Evolutionary conservation across 1,139 yeast species (phyloP).

Genomic region (Hansenula anomala): DNA sequence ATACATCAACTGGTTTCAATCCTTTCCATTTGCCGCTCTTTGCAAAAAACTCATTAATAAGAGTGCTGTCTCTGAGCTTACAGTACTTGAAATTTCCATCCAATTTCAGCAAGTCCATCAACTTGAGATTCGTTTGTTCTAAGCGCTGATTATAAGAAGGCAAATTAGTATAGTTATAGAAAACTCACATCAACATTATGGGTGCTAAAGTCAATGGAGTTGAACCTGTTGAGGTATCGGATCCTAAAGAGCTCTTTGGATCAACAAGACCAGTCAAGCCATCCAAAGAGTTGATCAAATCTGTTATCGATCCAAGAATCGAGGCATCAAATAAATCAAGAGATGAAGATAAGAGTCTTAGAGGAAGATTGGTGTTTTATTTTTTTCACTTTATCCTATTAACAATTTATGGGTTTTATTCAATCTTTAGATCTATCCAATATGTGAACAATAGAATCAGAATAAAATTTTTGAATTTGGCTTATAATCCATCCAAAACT

Average conservation of each 20-base stretch:
- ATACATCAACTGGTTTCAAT: no score
- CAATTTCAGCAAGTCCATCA: no score
- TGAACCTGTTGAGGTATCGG: slow-evolving; percentile 1
- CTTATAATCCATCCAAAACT: slow-evolving; percentile 76
- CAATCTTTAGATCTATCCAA: slow-evolving; percentile 49
- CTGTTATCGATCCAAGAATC: slow-evolving; percentile 2
- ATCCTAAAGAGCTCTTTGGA: neutral
- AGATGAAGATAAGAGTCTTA: slow-evolving; percentile 5
- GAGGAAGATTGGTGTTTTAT: slow-evolving; percentile 10
- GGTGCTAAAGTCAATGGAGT: neutral
- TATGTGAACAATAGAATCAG: slow-evolving; percentile 49
- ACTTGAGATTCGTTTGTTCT: no score
- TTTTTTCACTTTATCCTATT: slow-evolving; percentile 30
- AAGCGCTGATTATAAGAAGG: neutral
- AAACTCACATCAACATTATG: neutral
- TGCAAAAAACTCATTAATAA: no score
- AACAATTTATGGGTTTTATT: slow-evolving; percentile 48
- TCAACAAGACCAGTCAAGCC: neutral
- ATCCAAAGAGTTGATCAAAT: slow-evolving; percentile 1
- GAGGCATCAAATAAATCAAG: neutral
- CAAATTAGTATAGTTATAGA: no score
- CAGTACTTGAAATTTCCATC: no score
- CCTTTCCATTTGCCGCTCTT: no score
- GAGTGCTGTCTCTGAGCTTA: no score
- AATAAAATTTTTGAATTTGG: slow-evolving; percentile 55